Evolutionary conservation across 768 basidiomycete species (phyloP), one percentile per base, ranked within the genome.

Genomic region (Hortiboletus flavorubellus): DNA sequence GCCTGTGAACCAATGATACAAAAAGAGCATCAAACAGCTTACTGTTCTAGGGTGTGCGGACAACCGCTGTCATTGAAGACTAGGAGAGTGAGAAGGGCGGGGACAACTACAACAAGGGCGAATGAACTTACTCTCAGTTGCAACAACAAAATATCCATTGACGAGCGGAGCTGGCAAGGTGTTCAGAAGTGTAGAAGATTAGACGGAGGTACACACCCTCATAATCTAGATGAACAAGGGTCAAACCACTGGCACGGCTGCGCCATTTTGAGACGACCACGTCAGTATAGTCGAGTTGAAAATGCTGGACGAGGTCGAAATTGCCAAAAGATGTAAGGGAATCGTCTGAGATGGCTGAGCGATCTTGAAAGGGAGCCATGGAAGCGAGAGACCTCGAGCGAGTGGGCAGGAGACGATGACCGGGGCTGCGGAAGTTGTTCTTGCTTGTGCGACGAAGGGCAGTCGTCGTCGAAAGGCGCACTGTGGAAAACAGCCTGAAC

Each of bases 41-140:
- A 93, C 91, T 98, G 95, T 73, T 98, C 96, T 38, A 98, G 76
- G 1, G 96, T 98, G 71, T 98, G 96, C 4, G 96, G 96, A 64
- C 95, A 90, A 53, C 96, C 96, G 47, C 85, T 89, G 67, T 97
- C 95, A 73, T 96, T 80, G 73, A 97, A 96, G 68, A 95, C 93
- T 95, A 53, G 23, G 35, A 44, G 23, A 8, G 39, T 63, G 52
- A 61, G 49, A 49, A 33, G 18, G n/a, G 2, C 11, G 10, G 12
- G 1, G 23, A 46, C 16, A 7, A 34, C 8, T 26, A 21, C 5
- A 16, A 37, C 21, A 18, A 8, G 12, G 39, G 10, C 5, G 5
- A 42, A 44, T 9, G 11, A 37, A 65, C 84, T 49, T 65, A 92
- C 93, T 96, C 76, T 97, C 94, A 16, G 94, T 96, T 18, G 82